phyloP scores from a whole-genome alignment of 495 filamentous ascomycete species.

The Neohortaea acidophila region DNA sequence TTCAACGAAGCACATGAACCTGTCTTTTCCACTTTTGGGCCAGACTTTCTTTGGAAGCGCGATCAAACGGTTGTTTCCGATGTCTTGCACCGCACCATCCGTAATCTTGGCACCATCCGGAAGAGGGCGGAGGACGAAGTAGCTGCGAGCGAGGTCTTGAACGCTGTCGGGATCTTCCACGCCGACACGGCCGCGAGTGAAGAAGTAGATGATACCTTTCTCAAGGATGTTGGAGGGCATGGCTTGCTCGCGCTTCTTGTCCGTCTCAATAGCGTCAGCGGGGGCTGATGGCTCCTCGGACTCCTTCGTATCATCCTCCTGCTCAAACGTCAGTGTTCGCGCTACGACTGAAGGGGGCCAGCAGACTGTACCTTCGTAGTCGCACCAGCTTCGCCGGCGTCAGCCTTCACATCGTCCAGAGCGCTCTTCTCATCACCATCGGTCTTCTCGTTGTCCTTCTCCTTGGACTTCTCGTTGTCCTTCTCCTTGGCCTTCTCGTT shows the following conservation, averaged over 20 bases:
- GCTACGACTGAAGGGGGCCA: not conserved
- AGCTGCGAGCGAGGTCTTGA: slow-evolving; percentile 61
- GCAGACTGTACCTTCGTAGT: slow-evolving; percentile 14
- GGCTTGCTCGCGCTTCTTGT: slow-evolving; percentile 34
- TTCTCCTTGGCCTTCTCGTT: slow-evolving; percentile 5
- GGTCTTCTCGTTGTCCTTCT: not conserved
- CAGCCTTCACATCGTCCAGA: slow-evolving; percentile 14
- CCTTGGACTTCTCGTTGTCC: too few relatives aligned
- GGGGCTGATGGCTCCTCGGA: slow-evolving; percentile 4
- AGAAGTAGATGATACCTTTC: slow-evolving; percentile 92
- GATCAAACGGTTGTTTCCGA: slow-evolving; percentile 52
- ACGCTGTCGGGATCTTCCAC: slow-evolving; percentile 56
- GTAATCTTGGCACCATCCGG: slow-evolving; percentile 52
- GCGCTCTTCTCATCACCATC: slow-evolving; percentile 7
- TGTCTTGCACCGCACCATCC: slow-evolving; percentile 46
- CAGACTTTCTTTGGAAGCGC: slow-evolving; percentile 78
- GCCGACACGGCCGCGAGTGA: slow-evolving; percentile 63
- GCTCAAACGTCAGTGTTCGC: not conserved
- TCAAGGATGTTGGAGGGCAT: slow-evolving; percentile 67
- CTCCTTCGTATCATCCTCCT: not conserved
- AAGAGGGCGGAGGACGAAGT: slow-evolving; percentile 68
- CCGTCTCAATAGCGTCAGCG: slow-evolving; percentile 21
- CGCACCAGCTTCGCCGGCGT: slow-evolving; percentile 9
- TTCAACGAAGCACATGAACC: slow-evolving; percentile 76
- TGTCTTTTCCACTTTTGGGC: slow-evolving; percentile 53